A percentile compares a stretch with the other conserved stretches of the same genome.
Conservation (phyloP, 208 protist species). For the Angomonas deanei region DNA sequence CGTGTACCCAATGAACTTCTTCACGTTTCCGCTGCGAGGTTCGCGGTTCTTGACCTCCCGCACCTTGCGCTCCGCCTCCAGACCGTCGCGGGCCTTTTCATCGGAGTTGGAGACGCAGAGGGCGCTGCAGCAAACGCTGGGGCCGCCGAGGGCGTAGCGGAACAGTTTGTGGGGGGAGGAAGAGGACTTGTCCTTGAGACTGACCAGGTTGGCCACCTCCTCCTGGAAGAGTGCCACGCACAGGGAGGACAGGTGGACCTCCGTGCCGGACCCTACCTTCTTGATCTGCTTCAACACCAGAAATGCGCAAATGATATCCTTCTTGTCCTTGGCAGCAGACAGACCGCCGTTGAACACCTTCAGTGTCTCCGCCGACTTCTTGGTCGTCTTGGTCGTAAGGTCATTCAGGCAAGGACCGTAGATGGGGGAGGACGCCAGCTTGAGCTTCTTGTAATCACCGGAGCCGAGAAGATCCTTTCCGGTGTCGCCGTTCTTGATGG, state of each 20-base stretch:
- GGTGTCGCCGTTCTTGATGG: slow-evolving; percentile 41
- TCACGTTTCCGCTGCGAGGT: slow-evolving; percentile 71
- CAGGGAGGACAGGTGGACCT: slow-evolving; percentile 71
- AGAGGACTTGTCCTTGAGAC: slow-evolving; percentile 56
- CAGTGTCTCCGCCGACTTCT: slow-evolving; percentile 29
- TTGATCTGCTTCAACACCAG: slow-evolving; percentile 70
- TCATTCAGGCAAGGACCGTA: slow-evolving; percentile 71
- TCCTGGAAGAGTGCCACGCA: slow-evolving; percentile 53
- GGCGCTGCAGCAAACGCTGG: slow-evolving; percentile 47
- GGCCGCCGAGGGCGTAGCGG: slow-evolving; percentile 68
- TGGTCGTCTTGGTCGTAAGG: slow-evolving; percentile 37
- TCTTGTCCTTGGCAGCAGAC: slow-evolving; percentile 30
- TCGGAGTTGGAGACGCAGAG: slow-evolving; percentile 35
- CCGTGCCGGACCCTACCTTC: slow-evolving; percentile 35
- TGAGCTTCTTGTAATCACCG: slow-evolving; percentile 32
- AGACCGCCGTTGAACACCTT: slow-evolving; percentile 39
- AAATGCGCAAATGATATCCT: slow-evolving; percentile 57
- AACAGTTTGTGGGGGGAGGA: slow-evolving; percentile 55
- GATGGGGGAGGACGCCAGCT: slow-evolving; percentile 57
- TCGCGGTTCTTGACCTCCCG: slow-evolving; percentile 73
- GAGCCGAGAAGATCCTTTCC: slow-evolving; percentile 58
- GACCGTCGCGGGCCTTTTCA: slow-evolving; percentile 20
- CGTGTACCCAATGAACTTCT: slow-evolving; percentile 60
- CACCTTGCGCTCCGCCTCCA: slow-evolving; percentile 67
- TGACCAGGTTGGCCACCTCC: slow-evolving; percentile 32